Conservation (phyloP, 2,329 filamentous ascomycete species). For the Pseudogymnoascus sp. region DNA sequence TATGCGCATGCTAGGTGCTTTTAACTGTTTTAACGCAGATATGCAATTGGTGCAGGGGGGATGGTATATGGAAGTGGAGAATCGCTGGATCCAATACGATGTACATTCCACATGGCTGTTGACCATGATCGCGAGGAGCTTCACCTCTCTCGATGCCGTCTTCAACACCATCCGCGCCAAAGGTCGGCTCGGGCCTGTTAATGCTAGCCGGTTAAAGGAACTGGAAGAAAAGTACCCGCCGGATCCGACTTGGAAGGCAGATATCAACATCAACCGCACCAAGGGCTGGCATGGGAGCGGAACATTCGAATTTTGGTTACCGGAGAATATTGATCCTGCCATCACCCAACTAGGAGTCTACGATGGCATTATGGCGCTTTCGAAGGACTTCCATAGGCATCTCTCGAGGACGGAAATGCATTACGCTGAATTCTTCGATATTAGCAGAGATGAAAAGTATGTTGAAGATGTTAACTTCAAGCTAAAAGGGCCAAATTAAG, state of each 20-base stretch:
- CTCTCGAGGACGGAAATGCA: background rate
- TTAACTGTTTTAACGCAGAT: background rate
- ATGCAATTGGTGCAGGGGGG: background rate
- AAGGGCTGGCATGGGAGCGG: background rate
- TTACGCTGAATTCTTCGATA: background rate
- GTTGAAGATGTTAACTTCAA: background rate
- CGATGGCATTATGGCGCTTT: background rate
- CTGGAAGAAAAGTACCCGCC: background rate
- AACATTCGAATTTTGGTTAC: background rate
- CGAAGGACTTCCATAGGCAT: background rate
- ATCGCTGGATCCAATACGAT: background rate
- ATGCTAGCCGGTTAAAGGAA: background rate
- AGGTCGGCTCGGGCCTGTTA: background rate
- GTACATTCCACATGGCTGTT: background rate
- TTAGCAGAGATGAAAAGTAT: background rate
- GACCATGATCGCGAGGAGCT: background rate
- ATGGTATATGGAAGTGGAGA: background rate
- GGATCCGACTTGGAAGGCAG: background rate
- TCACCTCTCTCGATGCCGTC: background rate
- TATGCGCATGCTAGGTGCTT: background rate
- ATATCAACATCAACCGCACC: background rate
- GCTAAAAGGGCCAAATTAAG: no score
- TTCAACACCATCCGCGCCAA: background rate
- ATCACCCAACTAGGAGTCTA: background rate
- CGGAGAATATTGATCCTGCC: background rate